These are phyloP conservation scores for Lentinula sp. DNA, from an alignment of 768 basidiomycete species.

Conservation along the genomic window DNA sequence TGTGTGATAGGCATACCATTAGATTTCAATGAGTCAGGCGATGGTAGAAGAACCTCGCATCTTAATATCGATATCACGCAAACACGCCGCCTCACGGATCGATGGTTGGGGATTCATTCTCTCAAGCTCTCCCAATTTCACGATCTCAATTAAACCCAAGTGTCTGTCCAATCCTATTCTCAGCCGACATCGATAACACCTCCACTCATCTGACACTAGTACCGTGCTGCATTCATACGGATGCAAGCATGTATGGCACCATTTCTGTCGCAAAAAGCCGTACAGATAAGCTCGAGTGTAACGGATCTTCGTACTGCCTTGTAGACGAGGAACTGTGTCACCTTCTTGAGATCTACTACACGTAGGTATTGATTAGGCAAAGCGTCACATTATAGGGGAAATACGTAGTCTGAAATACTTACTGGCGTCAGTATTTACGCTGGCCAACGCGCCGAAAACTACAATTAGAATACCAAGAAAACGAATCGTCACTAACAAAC, in stretches of 20 bases:
- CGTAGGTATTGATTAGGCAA: not conserved
- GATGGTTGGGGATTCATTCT: too few species aligned
- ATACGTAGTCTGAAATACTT: not conserved
- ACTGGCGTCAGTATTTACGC: not conserved
- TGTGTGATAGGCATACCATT: too few species aligned
- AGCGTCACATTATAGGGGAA: not conserved
- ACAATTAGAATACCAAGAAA: not conserved
- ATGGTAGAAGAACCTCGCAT: too few species aligned
- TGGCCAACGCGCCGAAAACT: not conserved
- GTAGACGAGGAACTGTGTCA: too few species aligned
- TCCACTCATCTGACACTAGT: not conserved
- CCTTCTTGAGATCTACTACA: not conserved
- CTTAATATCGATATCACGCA: too few species aligned
- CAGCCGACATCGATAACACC: too few species aligned
- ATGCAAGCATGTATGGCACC: not conserved
- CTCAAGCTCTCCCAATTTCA: too few species aligned
- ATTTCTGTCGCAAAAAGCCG: not conserved
- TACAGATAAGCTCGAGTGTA: not conserved
- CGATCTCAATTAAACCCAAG: too few species aligned
- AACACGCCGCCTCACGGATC: too few species aligned
- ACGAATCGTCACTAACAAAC: not conserved
- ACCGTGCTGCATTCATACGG: not conserved
- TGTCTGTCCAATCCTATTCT: too few species aligned
- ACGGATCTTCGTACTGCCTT: not conserved
- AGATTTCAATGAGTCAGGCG: too few species aligned